These are phyloP conservation scores for Litsea cubeba DNA, from an alignment of 164 flowering plant genomes.

Conservation along the genomic window DNA sequence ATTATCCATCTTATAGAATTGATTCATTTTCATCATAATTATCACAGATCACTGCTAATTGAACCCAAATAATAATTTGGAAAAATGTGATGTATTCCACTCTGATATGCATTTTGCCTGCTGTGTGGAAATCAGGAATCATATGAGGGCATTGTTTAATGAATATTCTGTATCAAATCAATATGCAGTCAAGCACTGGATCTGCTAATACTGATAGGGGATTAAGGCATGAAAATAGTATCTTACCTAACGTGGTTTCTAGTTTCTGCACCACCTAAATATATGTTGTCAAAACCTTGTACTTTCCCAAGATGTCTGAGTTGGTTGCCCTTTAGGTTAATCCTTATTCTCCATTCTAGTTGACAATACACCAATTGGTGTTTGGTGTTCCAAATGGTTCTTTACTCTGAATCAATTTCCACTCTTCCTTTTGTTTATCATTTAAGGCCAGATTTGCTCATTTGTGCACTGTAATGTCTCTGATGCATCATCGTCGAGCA, in stretches of 20 bases:
- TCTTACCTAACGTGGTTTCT: not conserved
- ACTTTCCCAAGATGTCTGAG: not conserved
- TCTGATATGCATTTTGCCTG: too few relatives aligned
- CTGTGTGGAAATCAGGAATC: too few relatives aligned
- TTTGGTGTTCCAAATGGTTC: not conserved
- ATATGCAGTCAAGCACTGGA: not conserved
- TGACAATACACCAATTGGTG: not conserved
- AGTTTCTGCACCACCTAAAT: not conserved
- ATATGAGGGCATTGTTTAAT: too few relatives aligned
- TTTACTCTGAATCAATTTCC: not conserved
- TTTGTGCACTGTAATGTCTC: constrained; percentile 94
- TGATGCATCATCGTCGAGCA: constrained; percentile 92
- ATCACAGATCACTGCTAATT: too few relatives aligned
- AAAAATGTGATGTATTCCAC: too few relatives aligned
- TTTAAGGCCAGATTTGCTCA: constrained; percentile 98
- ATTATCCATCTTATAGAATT: not conserved
- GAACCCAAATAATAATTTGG: too few relatives aligned
- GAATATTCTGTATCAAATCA: not conserved
- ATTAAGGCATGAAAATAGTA: not conserved
- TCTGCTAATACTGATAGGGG: not conserved
- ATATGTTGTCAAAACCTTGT: not conserved
- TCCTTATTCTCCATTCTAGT: not conserved
- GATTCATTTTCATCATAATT: not conserved
- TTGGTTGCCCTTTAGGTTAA: not conserved
- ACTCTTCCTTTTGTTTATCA: constrained; percentile 10